Evolutionary conservation across 768 basidiomycete species (phyloP).

Genomic region (Kwoniella sp.): DNA sequence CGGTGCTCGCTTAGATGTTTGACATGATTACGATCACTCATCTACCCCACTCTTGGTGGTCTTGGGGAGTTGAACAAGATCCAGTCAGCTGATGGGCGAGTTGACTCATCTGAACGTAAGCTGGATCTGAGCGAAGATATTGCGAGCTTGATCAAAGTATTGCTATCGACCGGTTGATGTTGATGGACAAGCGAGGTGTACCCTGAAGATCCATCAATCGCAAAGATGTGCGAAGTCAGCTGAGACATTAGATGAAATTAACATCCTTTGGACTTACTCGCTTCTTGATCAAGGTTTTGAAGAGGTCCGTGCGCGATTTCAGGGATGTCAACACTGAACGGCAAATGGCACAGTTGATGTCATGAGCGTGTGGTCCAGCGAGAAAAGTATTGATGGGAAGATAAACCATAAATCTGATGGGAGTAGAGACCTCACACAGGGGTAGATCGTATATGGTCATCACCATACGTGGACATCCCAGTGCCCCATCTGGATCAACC

Average conservation of each 20-base stretch:
- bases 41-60: not conserved
- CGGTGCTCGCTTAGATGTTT: not conserved
- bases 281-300: not conserved
- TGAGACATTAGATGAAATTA: not conserved
- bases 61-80: not conserved
- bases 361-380: no score
- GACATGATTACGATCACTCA: not conserved
- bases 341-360: no score
- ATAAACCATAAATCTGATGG: no score
- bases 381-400: no score
- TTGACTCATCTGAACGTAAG: not conserved
- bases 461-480: no score
- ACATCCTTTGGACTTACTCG: not conserved
- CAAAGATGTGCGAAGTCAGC: not conserved
- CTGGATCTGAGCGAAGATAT: not conserved
- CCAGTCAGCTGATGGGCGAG: not conserved
- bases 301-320: not conserved
- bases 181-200: not conserved
- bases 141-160: not conserved
- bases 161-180: not conserved
- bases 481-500: no score
- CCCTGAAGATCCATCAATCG: not conserved
- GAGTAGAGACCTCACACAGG: no score
- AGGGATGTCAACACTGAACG: not conserved
- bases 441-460: no score